These are phyloP conservation scores for Globisporangium ultimum DNA, from an alignment of 352 stramenopile species.

Conservation along the genomic window DNA sequence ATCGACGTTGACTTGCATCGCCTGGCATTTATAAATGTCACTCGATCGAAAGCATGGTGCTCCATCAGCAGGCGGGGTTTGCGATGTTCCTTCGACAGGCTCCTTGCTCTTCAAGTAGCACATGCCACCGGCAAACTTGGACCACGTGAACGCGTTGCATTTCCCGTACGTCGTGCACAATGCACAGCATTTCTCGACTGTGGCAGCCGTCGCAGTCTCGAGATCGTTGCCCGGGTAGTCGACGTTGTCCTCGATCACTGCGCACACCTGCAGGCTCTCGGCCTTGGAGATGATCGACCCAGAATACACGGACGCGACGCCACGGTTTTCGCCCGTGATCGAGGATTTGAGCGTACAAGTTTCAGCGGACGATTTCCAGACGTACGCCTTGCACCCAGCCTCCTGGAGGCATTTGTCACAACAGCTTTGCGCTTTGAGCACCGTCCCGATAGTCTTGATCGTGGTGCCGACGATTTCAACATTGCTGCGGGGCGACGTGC, in stretches of 20 bases:
- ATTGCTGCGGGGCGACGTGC: background rate
- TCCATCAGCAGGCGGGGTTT: too few species aligned
- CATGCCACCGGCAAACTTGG: constrained; percentile 14
- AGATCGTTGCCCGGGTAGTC: constrained; percentile 30
- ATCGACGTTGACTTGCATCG: too few species aligned
- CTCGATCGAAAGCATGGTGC: too few species aligned
- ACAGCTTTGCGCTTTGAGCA: background rate
- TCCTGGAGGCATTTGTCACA: background rate
- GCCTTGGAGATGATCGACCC: background rate
- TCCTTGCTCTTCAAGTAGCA: constrained; percentile 26
- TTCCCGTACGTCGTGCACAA: constrained; percentile 9
- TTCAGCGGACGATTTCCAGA: background rate
- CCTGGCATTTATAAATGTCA: too few species aligned
- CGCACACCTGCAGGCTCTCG: constrained; percentile 7
- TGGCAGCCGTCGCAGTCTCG: background rate
- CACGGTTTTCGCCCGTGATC: constrained; percentile 4
- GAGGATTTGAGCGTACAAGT: background rate
- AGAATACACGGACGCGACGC: background rate
- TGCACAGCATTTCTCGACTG: constrained; percentile 19
- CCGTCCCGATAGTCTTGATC: background rate
- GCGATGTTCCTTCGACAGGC: background rate
- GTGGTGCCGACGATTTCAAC: background rate
- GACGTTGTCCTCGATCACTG: constrained; percentile 18
- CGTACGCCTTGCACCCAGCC: constrained; percentile 1
- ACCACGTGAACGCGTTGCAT: constrained; percentile 31